Percentiles rank a stretch among this genome's conserved stretches.
Evolutionary conservation across 805 yeast species (phyloP).

Genomic region (Saccharomycopsis oosterbeekiorum): DNA sequence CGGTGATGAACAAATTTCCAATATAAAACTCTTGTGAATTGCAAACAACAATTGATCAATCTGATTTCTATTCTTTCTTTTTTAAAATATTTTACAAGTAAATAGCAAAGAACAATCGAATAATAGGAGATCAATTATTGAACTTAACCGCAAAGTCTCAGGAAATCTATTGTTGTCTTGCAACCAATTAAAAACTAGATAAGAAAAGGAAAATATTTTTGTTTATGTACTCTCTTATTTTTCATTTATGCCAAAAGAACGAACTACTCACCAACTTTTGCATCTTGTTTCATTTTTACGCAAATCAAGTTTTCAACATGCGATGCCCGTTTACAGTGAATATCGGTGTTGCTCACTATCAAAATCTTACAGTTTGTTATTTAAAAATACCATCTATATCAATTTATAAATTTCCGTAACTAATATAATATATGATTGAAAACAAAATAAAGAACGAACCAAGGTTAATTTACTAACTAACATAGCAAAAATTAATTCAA

Average conservation of each 20-base stretch:
- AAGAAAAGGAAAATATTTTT: neutral
- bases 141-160: no score
- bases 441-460: neutral
- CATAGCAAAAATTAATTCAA: neutral
- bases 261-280: no score
- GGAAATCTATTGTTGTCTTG: neutral
- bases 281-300: neutral
- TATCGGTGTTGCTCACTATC: no score
- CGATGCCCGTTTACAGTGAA: neutral
- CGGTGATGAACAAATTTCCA: no score
- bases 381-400: neutral
- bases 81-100: no score
- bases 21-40: no score
- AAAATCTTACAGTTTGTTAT: no score
- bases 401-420: neutral
- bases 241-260: no score
- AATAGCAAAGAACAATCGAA: neutral
- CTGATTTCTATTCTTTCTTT: no score
- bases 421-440: neutral
- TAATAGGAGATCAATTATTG: neutral
- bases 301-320: neutral
- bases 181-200: neutral
- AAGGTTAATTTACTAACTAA: neutral
- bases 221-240: neutral
- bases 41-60: no score